Percentiles rank a stretch among this genome's conserved stretches.
Conservation (phyloP, 805 yeast species). For the Clavispora carvajalis region DNA sequence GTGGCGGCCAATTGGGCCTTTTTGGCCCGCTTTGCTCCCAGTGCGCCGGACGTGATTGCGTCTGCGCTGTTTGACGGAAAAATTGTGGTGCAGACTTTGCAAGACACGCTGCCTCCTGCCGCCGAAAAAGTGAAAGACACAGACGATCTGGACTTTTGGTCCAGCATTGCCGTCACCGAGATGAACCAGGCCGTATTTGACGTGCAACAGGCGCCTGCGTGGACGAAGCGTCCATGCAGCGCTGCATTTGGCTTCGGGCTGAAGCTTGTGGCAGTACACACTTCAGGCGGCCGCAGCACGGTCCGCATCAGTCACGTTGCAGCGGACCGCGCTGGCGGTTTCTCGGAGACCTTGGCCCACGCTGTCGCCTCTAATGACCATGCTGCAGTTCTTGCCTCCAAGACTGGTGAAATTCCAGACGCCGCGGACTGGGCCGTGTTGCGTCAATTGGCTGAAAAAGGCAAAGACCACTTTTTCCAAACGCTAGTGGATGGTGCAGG, state of each 20-base stretch:
- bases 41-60: constrained; percentile 84
- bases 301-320: constrained; percentile 41
- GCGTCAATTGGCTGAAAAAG: constrained; percentile 13
- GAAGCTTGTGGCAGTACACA: constrained; percentile 57
- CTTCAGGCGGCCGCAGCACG: constrained; percentile 35
- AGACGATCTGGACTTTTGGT: constrained; percentile 83
- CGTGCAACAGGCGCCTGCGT: constrained; percentile 77
- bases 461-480: constrained; percentile 3
- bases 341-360: constrained; percentile 31
- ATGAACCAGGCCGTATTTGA: constrained; percentile 69
- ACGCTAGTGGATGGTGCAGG: not conserved
- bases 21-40: constrained; percentile 81
- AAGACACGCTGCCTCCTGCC: constrained; percentile 68
- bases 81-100: constrained; percentile 76
- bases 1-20: constrained; percentile 92
- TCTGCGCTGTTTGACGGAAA: constrained; percentile 84
- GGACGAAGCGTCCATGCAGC: constrained; percentile 72
- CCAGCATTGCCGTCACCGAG: constrained; percentile 60
- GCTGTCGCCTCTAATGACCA: constrained; percentile 58
- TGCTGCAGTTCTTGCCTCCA: constrained; percentile 49
- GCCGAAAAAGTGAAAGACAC: constrained; percentile 37
- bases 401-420: constrained; percentile 15
- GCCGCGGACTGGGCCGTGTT: constrained; percentile 19
- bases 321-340: constrained; percentile 30
- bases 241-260: constrained; percentile 95